These are phyloP conservation scores for Aspergillus quadricinctus DNA, from an alignment of 2,329 filamentous ascomycete genomes.

Conservation along the genomic window DNA sequence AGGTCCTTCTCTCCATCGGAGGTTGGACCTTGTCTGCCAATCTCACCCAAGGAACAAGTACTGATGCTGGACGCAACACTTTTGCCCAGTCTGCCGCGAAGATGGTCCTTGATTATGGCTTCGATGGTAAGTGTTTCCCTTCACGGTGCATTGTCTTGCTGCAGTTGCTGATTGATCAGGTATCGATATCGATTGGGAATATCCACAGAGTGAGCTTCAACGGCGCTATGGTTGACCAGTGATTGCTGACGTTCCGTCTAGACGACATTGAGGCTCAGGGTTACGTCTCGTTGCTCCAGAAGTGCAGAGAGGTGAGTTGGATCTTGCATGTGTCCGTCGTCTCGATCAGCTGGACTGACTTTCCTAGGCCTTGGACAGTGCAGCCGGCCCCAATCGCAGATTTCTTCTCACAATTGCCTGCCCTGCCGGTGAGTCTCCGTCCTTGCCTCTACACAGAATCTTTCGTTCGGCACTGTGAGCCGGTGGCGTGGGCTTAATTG, in stretches of 20 bases:
- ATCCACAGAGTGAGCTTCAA: conserved; percentile 33
- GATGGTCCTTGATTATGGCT: conserved; percentile 73
- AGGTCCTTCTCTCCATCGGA: conserved; percentile 76
- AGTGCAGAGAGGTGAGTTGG: conserved; percentile 35
- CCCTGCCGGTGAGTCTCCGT: conserved; percentile 36
- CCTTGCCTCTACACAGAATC: background rate
- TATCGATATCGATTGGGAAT: conserved; percentile 48
- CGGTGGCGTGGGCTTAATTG: background rate
- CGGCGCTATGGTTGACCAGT: background rate
- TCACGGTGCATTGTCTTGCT: background rate
- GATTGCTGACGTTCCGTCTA: conserved; percentile 14
- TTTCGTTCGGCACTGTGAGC: background rate
- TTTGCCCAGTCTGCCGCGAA: conserved; percentile 71
- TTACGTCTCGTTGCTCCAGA: conserved; percentile 40
- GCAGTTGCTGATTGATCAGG: conserved; percentile 18
- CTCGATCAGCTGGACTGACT: background rate
- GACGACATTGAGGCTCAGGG: conserved; percentile 42
- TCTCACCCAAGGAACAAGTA: conserved; percentile 66
- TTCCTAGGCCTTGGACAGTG: conserved; percentile 31
- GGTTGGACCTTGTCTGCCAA: conserved; percentile 77
- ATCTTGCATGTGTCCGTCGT: background rate
- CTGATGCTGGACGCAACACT: conserved; percentile 54
- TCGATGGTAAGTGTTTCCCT: conserved; percentile 45
- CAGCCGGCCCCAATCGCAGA: conserved; percentile 39
- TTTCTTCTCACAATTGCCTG: conserved; percentile 49